Evolutionary conservation across 139 green algal genomes (phyloP).

Genomic region (Chlorella ohadii): DNA sequence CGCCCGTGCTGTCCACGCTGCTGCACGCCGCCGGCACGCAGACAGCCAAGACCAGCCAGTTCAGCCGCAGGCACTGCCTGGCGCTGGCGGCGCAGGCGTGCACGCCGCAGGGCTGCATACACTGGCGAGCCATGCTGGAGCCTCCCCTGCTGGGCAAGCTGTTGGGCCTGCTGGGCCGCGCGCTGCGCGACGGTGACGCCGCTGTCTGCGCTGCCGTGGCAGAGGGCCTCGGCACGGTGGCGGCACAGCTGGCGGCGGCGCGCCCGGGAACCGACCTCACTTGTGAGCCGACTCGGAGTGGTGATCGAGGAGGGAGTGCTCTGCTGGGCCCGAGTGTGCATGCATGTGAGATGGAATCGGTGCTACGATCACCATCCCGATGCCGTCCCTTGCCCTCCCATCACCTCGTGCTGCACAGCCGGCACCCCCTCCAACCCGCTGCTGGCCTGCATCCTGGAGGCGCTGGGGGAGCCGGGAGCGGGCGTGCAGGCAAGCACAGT

Average conservation of each 20-base stretch:
- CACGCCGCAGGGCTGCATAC: neutral
- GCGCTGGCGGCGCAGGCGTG: neutral
- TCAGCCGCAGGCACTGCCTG: neutral
- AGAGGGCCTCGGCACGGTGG: neutral
- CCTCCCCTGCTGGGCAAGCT: constrained; percentile 27
- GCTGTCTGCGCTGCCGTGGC: neutral
- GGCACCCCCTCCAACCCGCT: constrained; percentile 3
- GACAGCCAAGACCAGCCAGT: constrained; percentile 5
- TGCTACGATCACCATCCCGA: too few relatives aligned
- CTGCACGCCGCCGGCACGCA: constrained; percentile 1
- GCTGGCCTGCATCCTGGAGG: constrained; percentile 20
- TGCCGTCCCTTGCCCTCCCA: too few relatives aligned
- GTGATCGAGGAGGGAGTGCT: too few relatives aligned
- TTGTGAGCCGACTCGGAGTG: neutral
- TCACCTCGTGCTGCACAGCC: neutral
- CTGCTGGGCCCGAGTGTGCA: too few relatives aligned
- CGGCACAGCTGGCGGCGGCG: constrained; percentile 3
- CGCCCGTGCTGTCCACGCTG: constrained; percentile 5
- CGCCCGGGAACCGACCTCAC: neutral
- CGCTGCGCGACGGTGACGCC: constrained; percentile 8
- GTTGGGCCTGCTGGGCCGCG: constrained; percentile 5
- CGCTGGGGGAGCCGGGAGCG: neutral
- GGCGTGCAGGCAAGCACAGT: neutral
- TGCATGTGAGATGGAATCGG: too few relatives aligned
- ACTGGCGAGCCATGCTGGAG: constrained; percentile 20